phyloP scores from a whole-genome alignment of 306 rosid genomes.

The Clitoria ternatea region DNA sequence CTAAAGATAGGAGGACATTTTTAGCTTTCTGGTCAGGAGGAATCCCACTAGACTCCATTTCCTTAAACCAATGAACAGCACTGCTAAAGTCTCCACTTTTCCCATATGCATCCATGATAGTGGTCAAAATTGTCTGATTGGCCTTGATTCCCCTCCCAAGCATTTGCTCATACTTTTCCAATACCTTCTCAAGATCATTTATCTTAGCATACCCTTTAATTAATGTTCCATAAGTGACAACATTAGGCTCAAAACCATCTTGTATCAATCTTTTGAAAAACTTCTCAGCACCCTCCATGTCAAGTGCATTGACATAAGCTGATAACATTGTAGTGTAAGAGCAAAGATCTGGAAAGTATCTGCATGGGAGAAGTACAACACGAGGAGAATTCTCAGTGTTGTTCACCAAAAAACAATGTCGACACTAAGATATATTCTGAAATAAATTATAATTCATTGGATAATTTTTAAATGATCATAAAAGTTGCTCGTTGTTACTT shows the following conservation, averaged over 20 bases:
- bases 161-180: slow-evolving; percentile 76
- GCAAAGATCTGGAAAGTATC: slow-evolving; percentile 76
- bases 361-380: slow-evolving; percentile 28
- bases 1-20: slow-evolving; percentile 73
- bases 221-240: slow-evolving; percentile 75
- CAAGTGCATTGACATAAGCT: slow-evolving; percentile 84
- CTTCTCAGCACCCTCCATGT: slow-evolving; percentile 87
- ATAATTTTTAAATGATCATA: neutral
- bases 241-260: slow-evolving; percentile 77
- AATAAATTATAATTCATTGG: neutral
- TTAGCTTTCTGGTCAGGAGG: slow-evolving; percentile 83
- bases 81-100: slow-evolving; percentile 65
- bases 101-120: slow-evolving; percentile 90
- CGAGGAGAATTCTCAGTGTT: slow-evolving; percentile 9
- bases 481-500: neutral
- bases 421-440: neutral
- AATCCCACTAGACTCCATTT: slow-evolving; percentile 63
- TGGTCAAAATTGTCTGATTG: slow-evolving; percentile 69
- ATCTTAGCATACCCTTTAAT: slow-evolving; percentile 80
- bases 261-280: slow-evolving; percentile 69
- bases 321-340: slow-evolving; percentile 88
- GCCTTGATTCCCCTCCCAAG: slow-evolving; percentile 49
- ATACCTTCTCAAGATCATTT: slow-evolving; percentile 61
- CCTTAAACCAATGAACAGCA: slow-evolving; percentile 88
- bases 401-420: neutral